Evolutionary conservation across 2,329 filamentous ascomycete species (phyloP).

Genomic region (Fusarium tjaetaba): DNA sequence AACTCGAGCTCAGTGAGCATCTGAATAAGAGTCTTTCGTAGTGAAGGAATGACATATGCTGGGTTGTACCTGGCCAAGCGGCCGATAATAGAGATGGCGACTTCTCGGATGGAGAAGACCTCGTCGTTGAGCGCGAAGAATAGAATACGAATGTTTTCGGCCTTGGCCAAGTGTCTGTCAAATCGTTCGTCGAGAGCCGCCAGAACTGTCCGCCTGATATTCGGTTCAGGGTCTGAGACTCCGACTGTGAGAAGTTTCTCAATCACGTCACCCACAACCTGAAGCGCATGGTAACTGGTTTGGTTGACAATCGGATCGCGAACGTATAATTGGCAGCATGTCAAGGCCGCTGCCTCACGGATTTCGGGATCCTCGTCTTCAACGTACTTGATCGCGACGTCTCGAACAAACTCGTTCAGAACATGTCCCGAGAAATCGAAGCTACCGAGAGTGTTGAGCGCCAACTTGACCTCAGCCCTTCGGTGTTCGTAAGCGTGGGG

Average conservation of each 20-base stretch:
- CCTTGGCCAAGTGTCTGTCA: slow-evolving; percentile 94
- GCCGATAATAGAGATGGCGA: slow-evolving; percentile 95
- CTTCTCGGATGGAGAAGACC: slow-evolving; percentile 89
- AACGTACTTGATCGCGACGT: slow-evolving; percentile 97
- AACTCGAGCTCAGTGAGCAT: slow-evolving; percentile 96
- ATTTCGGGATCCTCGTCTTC: slow-evolving; percentile 96
- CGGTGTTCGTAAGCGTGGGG: slow-evolving; percentile 81
- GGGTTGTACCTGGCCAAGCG: slow-evolving; percentile 91
- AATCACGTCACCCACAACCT: slow-evolving; percentile 97
- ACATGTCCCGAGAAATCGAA: slow-evolving; percentile 96
- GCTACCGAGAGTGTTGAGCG: slow-evolving; percentile 93
- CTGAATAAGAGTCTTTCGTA: slow-evolving; percentile 95
- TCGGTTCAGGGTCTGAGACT: slow-evolving; percentile 88
- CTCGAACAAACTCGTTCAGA: slow-evolving; percentile 96
- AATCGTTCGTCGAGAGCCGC: slow-evolving; percentile 92
- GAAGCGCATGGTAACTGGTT: slow-evolving; percentile 94
- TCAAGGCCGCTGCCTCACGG: slow-evolving; percentile 91
- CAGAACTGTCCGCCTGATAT: slow-evolving; percentile 89
- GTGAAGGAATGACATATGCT: slow-evolving; percentile 94
- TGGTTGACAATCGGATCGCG: slow-evolving; percentile 98
- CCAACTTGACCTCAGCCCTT: slow-evolving; percentile 89
- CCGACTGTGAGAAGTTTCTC: slow-evolving; percentile 95
- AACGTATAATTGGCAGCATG: slow-evolving; percentile 97
- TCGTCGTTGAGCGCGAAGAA: slow-evolving; percentile 98
- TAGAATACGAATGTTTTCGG: slow-evolving; percentile 97